A percentile compares a stretch with the other conserved stretches of the same genome.
Conservation (phyloP, 495 filamentous ascomycete genomes). For the Lophiotrema nucula region DNA sequence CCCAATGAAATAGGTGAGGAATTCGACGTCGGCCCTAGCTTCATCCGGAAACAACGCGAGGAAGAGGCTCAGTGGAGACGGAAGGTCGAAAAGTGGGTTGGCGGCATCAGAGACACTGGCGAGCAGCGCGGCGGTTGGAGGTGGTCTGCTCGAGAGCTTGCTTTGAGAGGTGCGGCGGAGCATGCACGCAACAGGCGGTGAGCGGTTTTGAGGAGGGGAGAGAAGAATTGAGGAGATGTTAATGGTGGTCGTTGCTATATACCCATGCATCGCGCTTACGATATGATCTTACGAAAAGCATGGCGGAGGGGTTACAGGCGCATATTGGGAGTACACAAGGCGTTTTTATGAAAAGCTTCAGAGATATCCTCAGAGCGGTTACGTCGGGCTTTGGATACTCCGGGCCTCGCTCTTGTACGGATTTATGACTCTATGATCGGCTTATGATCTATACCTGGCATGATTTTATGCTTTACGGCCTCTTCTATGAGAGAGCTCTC, state of each 20-base stretch:
- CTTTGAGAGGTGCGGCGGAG: neutral
- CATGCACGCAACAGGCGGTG: too few species aligned
- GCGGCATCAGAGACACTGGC: slow-evolving; percentile 52
- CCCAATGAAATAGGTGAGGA: slow-evolving; percentile 66
- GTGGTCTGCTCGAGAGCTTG: slow-evolving; percentile 28
- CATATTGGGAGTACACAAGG: neutral
- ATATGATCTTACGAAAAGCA: slow-evolving; percentile 26
- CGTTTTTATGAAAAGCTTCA: neutral
- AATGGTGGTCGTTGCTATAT: neutral
- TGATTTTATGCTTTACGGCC: too few species aligned
- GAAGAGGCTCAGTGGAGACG: slow-evolving; percentile 89
- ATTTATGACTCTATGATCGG: too few species aligned
- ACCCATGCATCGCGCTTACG: neutral
- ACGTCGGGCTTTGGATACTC: slow-evolving; percentile 23
- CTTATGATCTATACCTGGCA: slow-evolving; percentile 19
- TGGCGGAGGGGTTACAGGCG: neutral
- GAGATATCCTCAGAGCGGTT: slow-evolving; percentile 26
- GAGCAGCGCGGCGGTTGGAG: slow-evolving; percentile 43
- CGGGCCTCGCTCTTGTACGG: slow-evolving; percentile 29
- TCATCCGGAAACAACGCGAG: slow-evolving; percentile 80
- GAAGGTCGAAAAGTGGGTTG: slow-evolving; percentile 77
- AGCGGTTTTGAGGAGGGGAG: too few species aligned
- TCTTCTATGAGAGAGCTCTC: slow-evolving; percentile 22
- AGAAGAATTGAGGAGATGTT: slow-evolving; percentile 5
- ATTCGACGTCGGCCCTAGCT: slow-evolving; percentile 95